phyloP scores from a whole-genome alignment of 352 stramenopile genomes.

The Globisporangium spiculum region DNA sequence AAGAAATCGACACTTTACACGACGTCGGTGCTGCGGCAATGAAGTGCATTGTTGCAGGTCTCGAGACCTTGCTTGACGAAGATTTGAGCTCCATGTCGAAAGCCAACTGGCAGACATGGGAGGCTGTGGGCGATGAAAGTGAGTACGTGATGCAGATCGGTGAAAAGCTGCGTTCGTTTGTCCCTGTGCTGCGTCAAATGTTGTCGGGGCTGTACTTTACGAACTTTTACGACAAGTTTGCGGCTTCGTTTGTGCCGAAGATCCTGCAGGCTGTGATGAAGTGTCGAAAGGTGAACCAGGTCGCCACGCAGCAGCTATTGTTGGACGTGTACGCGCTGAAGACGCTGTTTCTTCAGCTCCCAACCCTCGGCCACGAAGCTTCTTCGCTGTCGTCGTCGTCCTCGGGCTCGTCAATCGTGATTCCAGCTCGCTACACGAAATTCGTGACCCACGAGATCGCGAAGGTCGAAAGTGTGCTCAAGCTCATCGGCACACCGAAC shows the following conservation, averaged over 20 bases:
- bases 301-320: conserved; percentile 97
- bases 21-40: conserved; percentile 94
- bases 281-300: conserved; percentile 94
- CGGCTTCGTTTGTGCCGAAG: conserved; percentile 87
- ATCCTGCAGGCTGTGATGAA: conserved; percentile 89
- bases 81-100: conserved; percentile 88
- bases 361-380: conserved; percentile 70
- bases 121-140: conserved; percentile 95
- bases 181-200: conserved; percentile 89
- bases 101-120: conserved; percentile 93
- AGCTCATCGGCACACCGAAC: conserved; percentile 95
- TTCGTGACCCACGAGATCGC: conserved; percentile 96
- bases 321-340: conserved; percentile 98
- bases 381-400: conserved; percentile 38
- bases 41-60: conserved; percentile 92
- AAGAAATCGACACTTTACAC: conserved; percentile 95
- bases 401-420: conserved; percentile 36
- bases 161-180: conserved; percentile 90
- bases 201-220: conserved; percentile 94
- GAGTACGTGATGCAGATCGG: conserved; percentile 93
- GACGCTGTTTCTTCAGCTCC: conserved; percentile 94
- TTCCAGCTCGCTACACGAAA: conserved; percentile 95
- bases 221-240: conserved; percentile 99
- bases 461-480: conserved; percentile 96
- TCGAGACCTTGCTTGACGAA: conserved; percentile 91